Conservation (phyloP, 306 rosid species). For the Cucurbita maxima region DNA sequence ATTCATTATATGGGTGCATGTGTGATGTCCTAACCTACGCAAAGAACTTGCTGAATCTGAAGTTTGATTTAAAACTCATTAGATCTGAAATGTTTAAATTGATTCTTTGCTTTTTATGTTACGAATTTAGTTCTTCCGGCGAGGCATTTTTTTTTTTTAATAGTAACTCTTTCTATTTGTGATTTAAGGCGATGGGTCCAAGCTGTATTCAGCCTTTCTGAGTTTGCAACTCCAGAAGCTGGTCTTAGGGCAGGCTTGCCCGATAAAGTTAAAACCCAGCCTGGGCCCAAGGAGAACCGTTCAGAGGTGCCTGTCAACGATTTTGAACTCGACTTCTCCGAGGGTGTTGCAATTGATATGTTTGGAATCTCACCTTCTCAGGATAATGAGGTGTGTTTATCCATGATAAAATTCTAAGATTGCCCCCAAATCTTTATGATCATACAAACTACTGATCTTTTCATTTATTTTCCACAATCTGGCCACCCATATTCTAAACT, state of each 20-base stretch:
- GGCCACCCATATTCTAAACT: neutral
- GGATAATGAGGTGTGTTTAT: constrained; percentile 42
- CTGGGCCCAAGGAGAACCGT: constrained; percentile 14
- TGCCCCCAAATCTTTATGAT: neutral
- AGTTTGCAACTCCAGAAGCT: constrained; percentile 23
- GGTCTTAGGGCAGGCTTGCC: constrained; percentile 6
- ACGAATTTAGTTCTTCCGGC: neutral
- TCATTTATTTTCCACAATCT: neutral
- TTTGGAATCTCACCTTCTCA: constrained; percentile 48
- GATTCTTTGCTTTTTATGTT: neutral
- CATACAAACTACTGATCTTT: neutral
- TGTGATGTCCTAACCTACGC: too few relatives aligned
- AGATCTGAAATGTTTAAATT: neutral
- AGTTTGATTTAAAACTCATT: neutral
- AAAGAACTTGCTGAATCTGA: neutral
- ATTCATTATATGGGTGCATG: neutral
- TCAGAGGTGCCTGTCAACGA: constrained; percentile 16
- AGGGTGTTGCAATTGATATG: constrained; percentile 66
- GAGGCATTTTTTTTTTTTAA: neutral
- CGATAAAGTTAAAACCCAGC: constrained; percentile 12
- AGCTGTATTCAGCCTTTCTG: constrained; percentile 58
- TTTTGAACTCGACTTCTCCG: constrained; percentile 56
- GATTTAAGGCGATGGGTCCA: constrained; percentile 78
- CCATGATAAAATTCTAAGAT: neutral
- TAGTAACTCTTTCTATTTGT: constrained; percentile 8